phyloP scores from a whole-genome alignment of 768 basidiomycete species.

The Porphyrellus cyaneotinctus region DNA sequence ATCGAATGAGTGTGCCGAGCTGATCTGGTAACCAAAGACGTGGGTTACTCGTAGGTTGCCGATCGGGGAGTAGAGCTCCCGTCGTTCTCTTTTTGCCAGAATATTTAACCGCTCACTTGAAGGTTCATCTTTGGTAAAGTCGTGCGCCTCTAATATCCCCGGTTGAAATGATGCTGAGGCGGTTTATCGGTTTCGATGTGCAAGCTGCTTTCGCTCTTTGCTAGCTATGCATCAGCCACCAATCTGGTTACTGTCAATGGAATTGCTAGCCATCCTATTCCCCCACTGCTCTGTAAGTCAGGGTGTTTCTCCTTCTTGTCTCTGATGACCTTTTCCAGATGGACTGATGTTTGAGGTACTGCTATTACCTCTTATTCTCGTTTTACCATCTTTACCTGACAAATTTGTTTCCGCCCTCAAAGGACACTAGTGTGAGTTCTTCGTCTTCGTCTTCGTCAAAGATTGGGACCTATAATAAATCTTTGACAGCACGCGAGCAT shows the following conservation, averaged over 20 bases:
- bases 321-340: conserved; percentile 27
- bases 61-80: no score
- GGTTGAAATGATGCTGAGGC: no score
- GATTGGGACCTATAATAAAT: not conserved
- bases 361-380: not conserved
- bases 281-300: conserved; percentile 49
- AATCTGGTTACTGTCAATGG: conserved; percentile 41
- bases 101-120: no score
- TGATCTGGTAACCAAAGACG: no score
- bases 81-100: no score
- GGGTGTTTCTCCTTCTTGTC: not conserved
- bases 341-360: conserved; percentile 60
- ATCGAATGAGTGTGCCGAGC: no score
- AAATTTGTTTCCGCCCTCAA: not conserved
- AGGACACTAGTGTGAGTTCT: conserved; percentile 60
- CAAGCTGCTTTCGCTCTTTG: not conserved
- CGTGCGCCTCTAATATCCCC: no score
- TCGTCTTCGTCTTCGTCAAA: not conserved
- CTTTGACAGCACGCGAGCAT: conserved; percentile 35
- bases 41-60: no score
- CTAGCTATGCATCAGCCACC: not conserved
- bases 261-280: conserved; percentile 49
- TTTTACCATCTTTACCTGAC: not conserved
- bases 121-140: no score
- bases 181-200: not conserved